Conservation (phyloP, 1,284 basidiomycete species). For the Takashimella tepidaria region DNA sequence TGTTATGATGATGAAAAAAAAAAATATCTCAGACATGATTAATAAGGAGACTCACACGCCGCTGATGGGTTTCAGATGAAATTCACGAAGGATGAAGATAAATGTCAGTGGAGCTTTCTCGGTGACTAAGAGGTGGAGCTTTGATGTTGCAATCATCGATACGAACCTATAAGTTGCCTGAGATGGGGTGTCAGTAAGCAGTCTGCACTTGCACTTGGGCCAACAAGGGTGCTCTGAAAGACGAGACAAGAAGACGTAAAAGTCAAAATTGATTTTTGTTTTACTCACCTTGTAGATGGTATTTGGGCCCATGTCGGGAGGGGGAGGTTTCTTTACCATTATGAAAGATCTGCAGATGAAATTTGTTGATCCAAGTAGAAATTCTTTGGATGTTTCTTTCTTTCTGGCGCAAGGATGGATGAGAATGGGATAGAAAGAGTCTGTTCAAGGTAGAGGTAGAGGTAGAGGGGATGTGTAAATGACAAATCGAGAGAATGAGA, state of each 20-base stretch:
- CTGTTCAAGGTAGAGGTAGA: too few species aligned
- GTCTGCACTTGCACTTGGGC: neutral
- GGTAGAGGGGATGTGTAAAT: too few species aligned
- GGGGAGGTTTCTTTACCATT: slow-evolving; percentile 29
- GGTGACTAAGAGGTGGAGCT: too few species aligned
- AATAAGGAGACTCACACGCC: slow-evolving; percentile 41
- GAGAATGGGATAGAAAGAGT: too few species aligned
- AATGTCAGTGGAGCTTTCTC: too few species aligned
- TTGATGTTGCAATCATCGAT: slow-evolving; percentile 1
- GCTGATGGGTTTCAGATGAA: too few species aligned
- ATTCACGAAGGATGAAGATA: too few species aligned
- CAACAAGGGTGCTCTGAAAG: neutral
- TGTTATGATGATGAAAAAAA: neutral
- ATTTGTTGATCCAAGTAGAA: too few species aligned
- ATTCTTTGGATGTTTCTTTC: too few species aligned
- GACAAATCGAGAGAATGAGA: too few species aligned
- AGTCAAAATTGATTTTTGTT: too few species aligned
- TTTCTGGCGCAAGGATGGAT: too few species aligned
- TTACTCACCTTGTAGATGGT: slow-evolving; percentile 39
- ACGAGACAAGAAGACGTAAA: neutral
- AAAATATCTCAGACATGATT: neutral
- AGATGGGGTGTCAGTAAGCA: slow-evolving; percentile 6
- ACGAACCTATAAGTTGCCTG: slow-evolving; percentile 34
- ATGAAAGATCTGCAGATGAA: neutral
- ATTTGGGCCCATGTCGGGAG: slow-evolving; percentile 29